A percentile compares a stretch with the other conserved stretches of the same genome.
Conservation (phyloP, 2,329 filamentous ascomycete genomes). For the Aureobasidium musti region DNA sequence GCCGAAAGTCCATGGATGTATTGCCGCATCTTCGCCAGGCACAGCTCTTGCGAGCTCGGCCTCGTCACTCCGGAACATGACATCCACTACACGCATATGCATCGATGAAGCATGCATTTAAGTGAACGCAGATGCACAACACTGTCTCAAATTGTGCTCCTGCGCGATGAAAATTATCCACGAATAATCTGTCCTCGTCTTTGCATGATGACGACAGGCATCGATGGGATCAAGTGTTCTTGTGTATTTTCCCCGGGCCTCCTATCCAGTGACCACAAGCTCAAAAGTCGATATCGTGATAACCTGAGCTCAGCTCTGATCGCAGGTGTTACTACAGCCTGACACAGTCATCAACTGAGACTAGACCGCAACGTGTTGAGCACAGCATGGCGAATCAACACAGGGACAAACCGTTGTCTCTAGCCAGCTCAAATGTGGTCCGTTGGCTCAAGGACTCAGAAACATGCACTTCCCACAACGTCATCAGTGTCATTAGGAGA, state of each 20-base stretch:
- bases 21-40: not conserved
- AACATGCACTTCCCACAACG: not conserved
- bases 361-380: not conserved
- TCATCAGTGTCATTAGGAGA: not conserved
- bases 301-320: not conserved
- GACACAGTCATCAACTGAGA: not conserved
- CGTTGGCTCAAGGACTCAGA: not conserved
- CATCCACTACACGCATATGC: constrained; percentile 2
- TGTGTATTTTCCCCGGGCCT: not conserved
- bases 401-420: not conserved
- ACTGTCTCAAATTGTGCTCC: constrained; percentile 2
- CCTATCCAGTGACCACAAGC: not conserved
- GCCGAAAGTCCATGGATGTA: not conserved
- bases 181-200: not conserved
- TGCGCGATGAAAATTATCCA: constrained; percentile 12
- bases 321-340: not conserved
- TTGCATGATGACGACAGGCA: too few relatives aligned
- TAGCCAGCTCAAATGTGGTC: not conserved
- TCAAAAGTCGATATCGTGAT: not conserved
- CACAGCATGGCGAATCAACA: not conserved
- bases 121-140: not conserved
- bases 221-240: not conserved
- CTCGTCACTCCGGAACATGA: constrained; percentile 1
- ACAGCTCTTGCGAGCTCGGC: not conserved
- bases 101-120: not conserved